phyloP scores from a whole-genome alignment of 2,329 filamentous ascomycete genomes.

The Diaporthe velutina region DNA sequence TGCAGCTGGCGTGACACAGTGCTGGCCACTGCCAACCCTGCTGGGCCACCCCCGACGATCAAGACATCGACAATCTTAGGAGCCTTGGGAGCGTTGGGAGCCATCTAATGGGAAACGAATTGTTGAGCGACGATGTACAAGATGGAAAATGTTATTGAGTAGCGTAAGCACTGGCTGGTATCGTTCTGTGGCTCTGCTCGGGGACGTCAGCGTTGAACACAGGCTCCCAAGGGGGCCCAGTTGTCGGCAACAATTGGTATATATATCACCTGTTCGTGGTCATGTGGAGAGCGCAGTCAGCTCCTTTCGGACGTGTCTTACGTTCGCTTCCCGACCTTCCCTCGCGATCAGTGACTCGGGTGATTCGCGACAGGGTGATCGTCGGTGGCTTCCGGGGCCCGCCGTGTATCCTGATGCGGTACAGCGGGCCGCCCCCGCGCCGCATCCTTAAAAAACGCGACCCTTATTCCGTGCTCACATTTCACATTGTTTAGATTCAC shows the following conservation, averaged over 20 bases:
- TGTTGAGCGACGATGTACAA: neutral
- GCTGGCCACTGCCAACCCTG: slow-evolving; percentile 61
- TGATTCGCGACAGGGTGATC: slow-evolving; percentile 11
- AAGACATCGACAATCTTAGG: slow-evolving; percentile 48
- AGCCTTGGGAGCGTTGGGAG: neutral
- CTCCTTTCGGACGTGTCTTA: slow-evolving; percentile 26
- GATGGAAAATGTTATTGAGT: no score
- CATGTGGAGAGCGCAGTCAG: slow-evolving; percentile 19
- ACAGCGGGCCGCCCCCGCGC: slow-evolving; percentile 20
- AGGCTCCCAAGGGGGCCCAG: neutral
- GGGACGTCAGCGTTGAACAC: neutral
- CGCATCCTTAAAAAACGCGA: neutral
- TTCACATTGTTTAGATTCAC: neutral
- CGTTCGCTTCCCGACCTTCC: slow-evolving; percentile 5
- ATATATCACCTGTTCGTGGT: slow-evolving; percentile 16
- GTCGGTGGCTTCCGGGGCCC: slow-evolving; percentile 19
- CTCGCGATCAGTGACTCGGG: slow-evolving; percentile 9
- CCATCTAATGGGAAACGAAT: accelerated
- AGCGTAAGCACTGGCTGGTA: neutral
- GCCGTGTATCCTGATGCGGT: slow-evolving; percentile 5
- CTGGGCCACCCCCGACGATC: slow-evolving; percentile 66
- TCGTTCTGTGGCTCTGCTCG: neutral
- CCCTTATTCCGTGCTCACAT: neutral
- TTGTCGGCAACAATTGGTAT: neutral
- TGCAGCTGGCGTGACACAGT: slow-evolving; percentile 62